These are phyloP conservation scores for Phyllosticta citribraziliensis DNA, from an alignment of 2,329 filamentous ascomycete species.

Conservation along the genomic window DNA sequence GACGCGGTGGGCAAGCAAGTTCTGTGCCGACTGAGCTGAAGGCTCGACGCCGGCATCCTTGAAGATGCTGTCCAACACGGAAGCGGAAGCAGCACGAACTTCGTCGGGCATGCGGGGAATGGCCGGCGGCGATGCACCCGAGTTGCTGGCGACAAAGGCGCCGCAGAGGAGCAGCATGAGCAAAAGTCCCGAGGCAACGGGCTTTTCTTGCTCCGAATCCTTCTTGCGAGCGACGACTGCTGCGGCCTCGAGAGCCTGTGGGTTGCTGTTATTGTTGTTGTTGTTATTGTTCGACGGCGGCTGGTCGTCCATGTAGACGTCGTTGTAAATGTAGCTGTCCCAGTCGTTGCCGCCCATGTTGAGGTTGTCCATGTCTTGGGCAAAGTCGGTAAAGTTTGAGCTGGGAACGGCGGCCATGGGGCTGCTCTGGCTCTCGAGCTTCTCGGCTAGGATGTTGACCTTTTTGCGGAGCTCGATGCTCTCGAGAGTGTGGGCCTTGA, in stretches of 20 bases:
- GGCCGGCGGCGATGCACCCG: conserved; percentile 56
- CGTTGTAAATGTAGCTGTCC: conserved; percentile 72
- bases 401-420: conserved; percentile 42
- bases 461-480: conserved; percentile 88
- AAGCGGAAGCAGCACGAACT: conserved; percentile 66
- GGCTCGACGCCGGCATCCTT: conserved; percentile 61
- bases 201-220: conserved; percentile 37
- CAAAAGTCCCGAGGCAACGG: conserved; percentile 71
- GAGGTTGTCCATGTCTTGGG: conserved; percentile 74
- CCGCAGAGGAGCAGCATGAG: conserved; percentile 95
- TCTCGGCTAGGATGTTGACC: conserved; percentile 69
- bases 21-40: conserved; percentile 25
- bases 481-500: conserved; percentile 80
- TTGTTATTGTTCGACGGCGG: conserved; percentile 17
- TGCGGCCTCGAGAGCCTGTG: conserved; percentile 27
- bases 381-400: conserved; percentile 60
- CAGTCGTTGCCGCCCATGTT: conserved; percentile 67
- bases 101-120: conserved; percentile 74
- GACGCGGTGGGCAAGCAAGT: conserved; percentile 43
- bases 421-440: conserved; percentile 52
- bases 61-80: conserved; percentile 69
- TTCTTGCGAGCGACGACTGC: conserved; percentile 35
- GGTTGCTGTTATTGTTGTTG: background rate
- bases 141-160: conserved; percentile 88
- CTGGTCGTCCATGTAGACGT: conserved; percentile 51